Percentiles rank a stretch among this genome's conserved stretches.
Conservation (phyloP, 306 rosid genomes). For the Crotalaria pallida region DNA sequence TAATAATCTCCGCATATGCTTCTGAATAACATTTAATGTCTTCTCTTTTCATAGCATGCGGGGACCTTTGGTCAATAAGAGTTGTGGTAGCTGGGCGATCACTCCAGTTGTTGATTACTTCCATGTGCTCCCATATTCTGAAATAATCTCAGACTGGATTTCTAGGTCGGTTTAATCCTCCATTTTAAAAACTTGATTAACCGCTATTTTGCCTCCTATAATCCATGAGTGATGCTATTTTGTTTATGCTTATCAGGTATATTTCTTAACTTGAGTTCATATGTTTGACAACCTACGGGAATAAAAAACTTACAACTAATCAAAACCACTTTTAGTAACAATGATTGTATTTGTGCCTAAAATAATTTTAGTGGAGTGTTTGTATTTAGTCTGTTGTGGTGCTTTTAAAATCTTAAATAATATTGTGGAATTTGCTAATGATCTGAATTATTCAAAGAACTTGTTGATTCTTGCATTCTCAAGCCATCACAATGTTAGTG, state of each 20-base stretch:
- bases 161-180: conserved; percentile 41
- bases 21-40: conserved; percentile 15
- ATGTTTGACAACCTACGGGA: neutral
- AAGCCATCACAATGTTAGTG: neutral
- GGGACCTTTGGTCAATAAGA: conserved; percentile 60
- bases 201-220: neutral
- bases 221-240: conserved; percentile 5
- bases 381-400: neutral
- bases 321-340: neutral
- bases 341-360: neutral
- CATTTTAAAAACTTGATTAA: neutral
- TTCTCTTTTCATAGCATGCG: conserved; percentile 51
- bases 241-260: conserved; percentile 11
- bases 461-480: neutral
- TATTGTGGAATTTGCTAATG: conserved; percentile 6
- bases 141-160: conserved; percentile 52
- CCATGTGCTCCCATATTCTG: conserved; percentile 78
- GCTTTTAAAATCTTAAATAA: conserved; percentile 12
- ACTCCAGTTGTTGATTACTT: conserved; percentile 61
- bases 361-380: neutral
- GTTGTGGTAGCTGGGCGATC: conserved; percentile 43
- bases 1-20: neutral
- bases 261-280: neutral
- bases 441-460: neutral
- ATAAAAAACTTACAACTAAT: neutral